These are phyloP conservation scores for Aspergillus sp. DNA, from an alignment of 2,329 filamentous ascomycete genomes.

Conservation along the genomic window DNA sequence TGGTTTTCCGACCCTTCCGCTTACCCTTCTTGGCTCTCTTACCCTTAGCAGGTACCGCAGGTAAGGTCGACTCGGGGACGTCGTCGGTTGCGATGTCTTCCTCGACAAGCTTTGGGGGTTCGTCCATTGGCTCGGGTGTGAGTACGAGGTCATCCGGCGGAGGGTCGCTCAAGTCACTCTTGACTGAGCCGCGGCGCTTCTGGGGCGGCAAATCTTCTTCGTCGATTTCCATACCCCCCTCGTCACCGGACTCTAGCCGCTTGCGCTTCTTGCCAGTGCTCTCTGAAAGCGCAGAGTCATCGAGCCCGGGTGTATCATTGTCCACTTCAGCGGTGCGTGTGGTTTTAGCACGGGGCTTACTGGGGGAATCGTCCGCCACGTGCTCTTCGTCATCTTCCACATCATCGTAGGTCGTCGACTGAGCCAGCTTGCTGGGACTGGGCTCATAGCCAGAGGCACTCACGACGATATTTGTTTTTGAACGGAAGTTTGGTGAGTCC, in stretches of 20 bases:
- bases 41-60: slow-evolving; percentile 33
- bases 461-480: slow-evolving; percentile 62
- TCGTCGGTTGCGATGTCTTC: slow-evolving; percentile 38
- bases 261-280: slow-evolving; percentile 45
- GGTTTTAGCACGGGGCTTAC: slow-evolving; percentile 40
- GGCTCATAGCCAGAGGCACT: slow-evolving; percentile 62
- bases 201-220: slow-evolving; percentile 45
- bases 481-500: slow-evolving; percentile 71
- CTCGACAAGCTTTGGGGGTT: slow-evolving; percentile 31
- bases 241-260: slow-evolving; percentile 39
- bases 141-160: slow-evolving; percentile 36
- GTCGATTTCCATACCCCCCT: slow-evolving; percentile 36
- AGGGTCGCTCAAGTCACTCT: slow-evolving; percentile 40
- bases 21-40: slow-evolving; percentile 51
- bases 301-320: slow-evolving; percentile 29
- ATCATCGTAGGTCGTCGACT: slow-evolving; percentile 52
- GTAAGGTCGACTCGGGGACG: slow-evolving; percentile 34
- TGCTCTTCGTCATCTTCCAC: slow-evolving; percentile 56
- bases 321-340: slow-evolving; percentile 29
- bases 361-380: slow-evolving; percentile 43
- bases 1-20: slow-evolving; percentile 47
- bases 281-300: slow-evolving; percentile 34
- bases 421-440: slow-evolving; percentile 76
- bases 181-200: slow-evolving; percentile 45
- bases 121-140: slow-evolving; percentile 40